These are phyloP conservation scores for Bretziella fagacearum DNA, from an alignment of 2,329 filamentous ascomycete genomes.

Conservation along the genomic window DNA sequence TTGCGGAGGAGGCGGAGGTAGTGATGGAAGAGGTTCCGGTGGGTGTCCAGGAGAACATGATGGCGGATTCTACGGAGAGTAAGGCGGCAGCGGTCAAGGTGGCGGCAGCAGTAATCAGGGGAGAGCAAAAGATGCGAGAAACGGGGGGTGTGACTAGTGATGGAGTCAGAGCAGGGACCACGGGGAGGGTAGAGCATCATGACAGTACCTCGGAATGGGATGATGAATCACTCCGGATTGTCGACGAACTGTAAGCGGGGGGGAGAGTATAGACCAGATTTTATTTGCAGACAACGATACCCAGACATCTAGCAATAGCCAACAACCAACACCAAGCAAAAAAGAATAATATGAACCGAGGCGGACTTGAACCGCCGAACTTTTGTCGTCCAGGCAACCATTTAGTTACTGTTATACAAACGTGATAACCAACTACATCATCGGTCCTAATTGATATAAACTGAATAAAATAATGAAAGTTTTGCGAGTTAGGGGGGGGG, in stretches of 20 bases:
- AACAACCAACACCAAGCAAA: not conserved
- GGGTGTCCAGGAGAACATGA: not conserved
- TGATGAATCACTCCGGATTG: conserved; percentile 25
- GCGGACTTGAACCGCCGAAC: conserved; percentile 12
- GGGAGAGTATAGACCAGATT: not conserved
- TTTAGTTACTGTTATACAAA: conserved; percentile 10
- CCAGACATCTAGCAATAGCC: not conserved
- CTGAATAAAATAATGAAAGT: not conserved
- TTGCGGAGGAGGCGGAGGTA: conserved; percentile 1
- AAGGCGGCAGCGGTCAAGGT: not conserved
- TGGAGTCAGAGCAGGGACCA: not conserved
- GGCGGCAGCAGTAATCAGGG: not conserved
- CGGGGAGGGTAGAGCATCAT: not conserved
- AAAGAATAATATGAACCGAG: conserved; percentile 14
- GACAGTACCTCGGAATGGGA: conserved; percentile 17
- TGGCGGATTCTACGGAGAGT: not conserved
- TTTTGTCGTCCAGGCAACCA: conserved; percentile 7
- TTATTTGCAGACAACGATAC: conserved; percentile 1
- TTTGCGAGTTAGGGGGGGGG: no score
- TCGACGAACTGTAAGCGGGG: conserved; percentile 29
- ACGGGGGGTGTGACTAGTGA: not conserved
- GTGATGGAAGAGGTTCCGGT: not conserved
- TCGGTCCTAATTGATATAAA: conserved; percentile 1
- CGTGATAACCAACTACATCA: conserved; percentile 14
- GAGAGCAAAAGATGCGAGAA: conserved; percentile 1